These are phyloP conservation scores for Backusella sp. DNA, from an alignment of 192 early-diverging fungal species.

Conservation along the genomic window DNA sequence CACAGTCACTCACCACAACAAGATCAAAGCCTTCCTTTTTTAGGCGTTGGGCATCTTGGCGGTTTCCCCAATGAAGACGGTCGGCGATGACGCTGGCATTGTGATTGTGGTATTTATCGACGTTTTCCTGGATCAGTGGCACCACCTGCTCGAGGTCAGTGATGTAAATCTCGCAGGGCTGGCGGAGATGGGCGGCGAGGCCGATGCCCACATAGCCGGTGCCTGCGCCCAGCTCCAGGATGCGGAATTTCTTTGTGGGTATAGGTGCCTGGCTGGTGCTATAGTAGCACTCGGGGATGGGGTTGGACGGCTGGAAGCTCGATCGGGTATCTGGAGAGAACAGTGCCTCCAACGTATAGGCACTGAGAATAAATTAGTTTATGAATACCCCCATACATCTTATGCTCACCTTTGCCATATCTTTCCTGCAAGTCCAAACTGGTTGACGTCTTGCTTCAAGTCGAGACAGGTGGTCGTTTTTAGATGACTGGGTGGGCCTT, in stretches of 20 bases:
- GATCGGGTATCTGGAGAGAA: slow-evolving; percentile 32
- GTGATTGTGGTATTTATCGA: not conserved
- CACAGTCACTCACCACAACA: slow-evolving; percentile 46
- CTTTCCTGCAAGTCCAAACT: slow-evolving; percentile 52
- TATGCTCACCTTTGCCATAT: slow-evolving; percentile 50
- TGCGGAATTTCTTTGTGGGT: slow-evolving; percentile 20
- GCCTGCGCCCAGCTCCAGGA: slow-evolving; percentile 55
- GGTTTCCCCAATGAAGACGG: slow-evolving; percentile 47
- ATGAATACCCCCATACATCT: too few species aligned
- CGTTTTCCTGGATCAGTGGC: slow-evolving; percentile 45
- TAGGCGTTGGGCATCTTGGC: slow-evolving; percentile 25
- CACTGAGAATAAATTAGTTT: slow-evolving; percentile 20
- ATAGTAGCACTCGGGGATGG: slow-evolving; percentile 44
- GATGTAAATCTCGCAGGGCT: slow-evolving; percentile 35
- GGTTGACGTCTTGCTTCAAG: slow-evolving; percentile 39
- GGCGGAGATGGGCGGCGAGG: slow-evolving; percentile 34
- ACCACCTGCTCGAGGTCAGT: slow-evolving; percentile 51
- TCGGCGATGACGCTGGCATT: slow-evolving; percentile 27
- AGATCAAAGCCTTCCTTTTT: slow-evolving; percentile 36
- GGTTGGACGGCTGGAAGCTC: slow-evolving; percentile 30
- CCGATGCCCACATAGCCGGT: slow-evolving; percentile 51
- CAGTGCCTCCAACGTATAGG: slow-evolving; percentile 43
- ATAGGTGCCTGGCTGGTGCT: not conserved
- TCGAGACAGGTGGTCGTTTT: not conserved
- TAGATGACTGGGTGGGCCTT: slow-evolving; percentile 20